Base-by-base conservation (phyloP, 2,329 filamentous ascomycete species). In the Byssochlamys sp. region DNA sequence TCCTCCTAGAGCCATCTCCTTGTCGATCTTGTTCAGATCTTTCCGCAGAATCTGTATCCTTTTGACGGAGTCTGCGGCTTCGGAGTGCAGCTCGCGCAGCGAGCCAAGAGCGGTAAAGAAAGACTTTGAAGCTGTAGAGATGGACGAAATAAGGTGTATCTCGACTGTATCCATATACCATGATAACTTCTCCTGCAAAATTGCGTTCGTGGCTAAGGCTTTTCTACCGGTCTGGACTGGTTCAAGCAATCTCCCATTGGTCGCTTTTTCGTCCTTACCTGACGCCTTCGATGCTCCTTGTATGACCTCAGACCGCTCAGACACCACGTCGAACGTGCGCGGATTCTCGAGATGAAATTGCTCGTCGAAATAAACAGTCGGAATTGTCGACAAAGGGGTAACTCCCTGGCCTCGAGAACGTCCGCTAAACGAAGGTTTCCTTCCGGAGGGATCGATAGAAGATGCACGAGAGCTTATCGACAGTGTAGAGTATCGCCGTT, bases 81-180 rank as follows among this genome's bases (percentile, higher is more conserved):
- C 94, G 0, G 87, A 87, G 70, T 99, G 92, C 10, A 99, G 78
- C 69, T 96, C 90, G 63, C 90, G 88, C 33, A 99, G 77, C 0
- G 91, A 95, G 0, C 94, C 92, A 0, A 99, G 78, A 0, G 94
- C 94, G 0, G 91, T 91, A 67, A 99, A 99, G 73, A 99, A 99
- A 0, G 92, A 96, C 0, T 90, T 91, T 0, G 94, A 97, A 1
- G 94, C 94, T 0, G 89, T 91, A 2, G 92, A 97, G 61, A 99
- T 99, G 0, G 91, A 96, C 31, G 90, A 90, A 65, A 99, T 96
- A 6, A 99, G 79, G 70, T 99, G 94, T 56, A 99, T 90, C 71
- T 99, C 94, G 25, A 99, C 91, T 0, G 94, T 99, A 71, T 99
- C 94, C 91, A 99, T 96, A 72, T 99, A 99, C 94, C 94, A 99